These are phyloP conservation scores for Cladorrhinum samala DNA, from an alignment of 495 filamentous ascomycete genomes.

Conservation along the genomic window DNA sequence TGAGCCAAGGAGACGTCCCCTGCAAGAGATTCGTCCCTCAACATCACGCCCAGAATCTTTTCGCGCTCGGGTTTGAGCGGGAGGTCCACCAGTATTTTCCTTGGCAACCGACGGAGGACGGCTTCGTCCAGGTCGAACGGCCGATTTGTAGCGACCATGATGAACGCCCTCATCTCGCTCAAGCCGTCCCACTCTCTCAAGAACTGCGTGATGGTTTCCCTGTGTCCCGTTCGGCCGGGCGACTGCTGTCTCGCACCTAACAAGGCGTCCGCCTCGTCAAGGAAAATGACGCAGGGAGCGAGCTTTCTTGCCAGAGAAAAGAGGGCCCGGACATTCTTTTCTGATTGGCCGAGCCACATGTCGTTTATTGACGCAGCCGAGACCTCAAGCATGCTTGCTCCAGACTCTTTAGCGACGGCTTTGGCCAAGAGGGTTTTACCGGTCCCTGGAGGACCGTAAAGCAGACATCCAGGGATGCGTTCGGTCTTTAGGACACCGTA, in stretches of 20 bases:
- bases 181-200: slow-evolving; percentile 97
- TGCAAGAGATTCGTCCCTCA: slow-evolving; percentile 70
- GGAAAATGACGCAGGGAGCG: slow-evolving; percentile 89
- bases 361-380: slow-evolving; percentile 71
- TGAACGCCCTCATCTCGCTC: slow-evolving; percentile 78
- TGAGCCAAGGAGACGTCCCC: slow-evolving; percentile 60
- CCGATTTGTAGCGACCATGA: slow-evolving; percentile 98
- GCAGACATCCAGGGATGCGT: slow-evolving; percentile 78
- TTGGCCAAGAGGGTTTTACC: slow-evolving; percentile 95
- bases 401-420: slow-evolving; percentile 90
- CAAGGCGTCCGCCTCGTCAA: slow-evolving; percentile 93
- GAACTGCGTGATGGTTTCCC: slow-evolving; percentile 96
- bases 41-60: slow-evolving; percentile 76
- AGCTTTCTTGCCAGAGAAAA: slow-evolving; percentile 89
- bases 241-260: slow-evolving; percentile 64
- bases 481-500: slow-evolving; percentile 93
- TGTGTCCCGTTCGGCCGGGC: slow-evolving; percentile 55
- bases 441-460: slow-evolving; percentile 94
- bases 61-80: slow-evolving; percentile 71
- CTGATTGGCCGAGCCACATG: slow-evolving; percentile 92
- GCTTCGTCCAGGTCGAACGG: slow-evolving; percentile 96
- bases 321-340: slow-evolving; percentile 93
- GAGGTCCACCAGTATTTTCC: slow-evolving; percentile 81
- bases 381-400: slow-evolving; percentile 66
- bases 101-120: slow-evolving; percentile 75